phyloP scores from a whole-genome alignment of 495 filamentous ascomycete genomes.

The Penicillium diatomitis region DNA sequence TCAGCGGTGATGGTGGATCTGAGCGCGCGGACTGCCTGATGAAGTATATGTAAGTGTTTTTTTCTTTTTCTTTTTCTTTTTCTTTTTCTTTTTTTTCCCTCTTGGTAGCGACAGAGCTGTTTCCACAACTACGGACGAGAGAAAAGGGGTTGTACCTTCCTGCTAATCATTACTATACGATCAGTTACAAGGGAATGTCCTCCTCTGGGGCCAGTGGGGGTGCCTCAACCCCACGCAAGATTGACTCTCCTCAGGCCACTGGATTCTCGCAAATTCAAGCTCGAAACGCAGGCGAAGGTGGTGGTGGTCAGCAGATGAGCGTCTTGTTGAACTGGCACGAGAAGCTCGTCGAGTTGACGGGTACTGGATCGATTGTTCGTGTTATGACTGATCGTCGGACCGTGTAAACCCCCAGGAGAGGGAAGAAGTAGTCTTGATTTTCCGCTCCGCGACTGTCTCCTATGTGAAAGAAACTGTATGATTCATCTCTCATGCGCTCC shows the following conservation, averaged over 20 bases:
- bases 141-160: too few species aligned
- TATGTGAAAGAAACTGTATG: too few species aligned
- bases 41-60: constrained; percentile 41
- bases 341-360: constrained; percentile 85
- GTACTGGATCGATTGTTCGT: constrained; percentile 76
- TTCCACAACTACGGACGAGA: too few species aligned
- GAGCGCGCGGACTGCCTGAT: constrained; percentile 51
- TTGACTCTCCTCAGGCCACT: constrained; percentile 68
- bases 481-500: too few species aligned
- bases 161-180: background rate
- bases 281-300: constrained; percentile 60
- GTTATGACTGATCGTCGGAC: constrained; percentile 89
- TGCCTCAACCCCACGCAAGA: constrained; percentile 34
- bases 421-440: background rate
- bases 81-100: constrained; percentile 3
- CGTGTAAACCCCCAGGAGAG: constrained; percentile 43
- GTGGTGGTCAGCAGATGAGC: constrained; percentile 81
- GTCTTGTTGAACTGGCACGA: constrained; percentile 93
- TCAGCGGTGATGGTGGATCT: constrained; percentile 56
- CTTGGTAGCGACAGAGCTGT: too few species aligned
- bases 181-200: constrained; percentile 81
- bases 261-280: constrained; percentile 74
- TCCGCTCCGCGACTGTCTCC: too few species aligned
- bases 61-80: too few species aligned
- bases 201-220: constrained; percentile 24